phyloP scores from a whole-genome alignment of 2,329 filamentous ascomycete species.

The Botryotinia convoluta region DNA sequence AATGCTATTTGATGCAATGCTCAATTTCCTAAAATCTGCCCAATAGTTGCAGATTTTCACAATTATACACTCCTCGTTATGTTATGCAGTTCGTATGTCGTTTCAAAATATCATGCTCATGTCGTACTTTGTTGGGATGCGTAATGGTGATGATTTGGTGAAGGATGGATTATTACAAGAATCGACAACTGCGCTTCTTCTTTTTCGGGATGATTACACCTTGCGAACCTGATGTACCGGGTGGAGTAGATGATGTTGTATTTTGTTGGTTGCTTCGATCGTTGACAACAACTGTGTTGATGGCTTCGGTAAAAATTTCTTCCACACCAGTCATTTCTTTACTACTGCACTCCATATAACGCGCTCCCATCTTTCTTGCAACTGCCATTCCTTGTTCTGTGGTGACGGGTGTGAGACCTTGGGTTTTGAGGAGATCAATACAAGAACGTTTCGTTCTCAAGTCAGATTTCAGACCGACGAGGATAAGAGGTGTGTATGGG shows the following conservation, averaged over 20 bases:
- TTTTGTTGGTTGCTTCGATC: constrained; percentile 57
- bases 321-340: constrained; percentile 97
- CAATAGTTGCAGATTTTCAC: constrained; percentile 19
- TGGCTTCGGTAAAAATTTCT: constrained; percentile 91
- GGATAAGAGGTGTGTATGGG: constrained; percentile 91
- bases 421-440: constrained; percentile 97
- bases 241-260: constrained; percentile 23
- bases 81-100: constrained; percentile 37
- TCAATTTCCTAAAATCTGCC: constrained; percentile 20
- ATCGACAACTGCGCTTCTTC: constrained; percentile 81
- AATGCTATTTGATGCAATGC: constrained; percentile 22
- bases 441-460: constrained; percentile 93
- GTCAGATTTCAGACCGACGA: constrained; percentile 95
- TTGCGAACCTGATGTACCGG: constrained; percentile 39
- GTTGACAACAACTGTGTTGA: constrained; percentile 83
- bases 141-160: constrained; percentile 7
- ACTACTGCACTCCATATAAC: constrained; percentile 97
- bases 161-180: constrained; percentile 55
- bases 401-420: constrained; percentile 92
- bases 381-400: constrained; percentile 84
- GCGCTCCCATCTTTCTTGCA: constrained; percentile 87
- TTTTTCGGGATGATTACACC: constrained; percentile 52
- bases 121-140: constrained; percentile 8
- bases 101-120: constrained; percentile 33
- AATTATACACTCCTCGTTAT: constrained; percentile 33